Evolutionary conservation across 2,329 filamentous ascomycete species (phyloP), one percentile per base, ranked within the genome.

Genomic region (Fusarium sp.): DNA sequence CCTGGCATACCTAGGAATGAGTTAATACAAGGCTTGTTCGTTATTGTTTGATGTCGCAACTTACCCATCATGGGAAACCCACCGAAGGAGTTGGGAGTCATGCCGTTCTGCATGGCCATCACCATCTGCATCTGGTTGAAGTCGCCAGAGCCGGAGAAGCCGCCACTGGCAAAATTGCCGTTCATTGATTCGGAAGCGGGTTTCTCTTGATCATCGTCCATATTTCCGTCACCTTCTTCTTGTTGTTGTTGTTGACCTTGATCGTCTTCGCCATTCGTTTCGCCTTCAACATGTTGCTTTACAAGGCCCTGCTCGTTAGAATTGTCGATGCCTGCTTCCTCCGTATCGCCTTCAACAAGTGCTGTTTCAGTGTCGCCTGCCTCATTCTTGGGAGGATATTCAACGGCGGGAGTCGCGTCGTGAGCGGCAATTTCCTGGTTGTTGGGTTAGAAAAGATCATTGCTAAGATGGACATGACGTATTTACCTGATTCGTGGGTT

Each of bases 21-120:
- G 58, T 77, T 69, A 81, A 75, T 57, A 53, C 25, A n/a, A 27
- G n/a, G 17, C 9, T 15, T 23, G 7, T 29, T 9, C 17, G 14
- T 21, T 31, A n/a, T 21, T 31, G 11, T n/a, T 21, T 3, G 45
- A 17, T 38, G 17, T 25, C 15, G 36, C 14, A 15, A 82, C 91
- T 73, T 85, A 97, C 93, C 91, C 91, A 97, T 97, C 87, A 94
- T 92, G 49, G 89, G 82, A 71, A 88, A 88, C 58, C 78, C 79
- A 54, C 81, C 80, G 70, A 87, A 88, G 3, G 77, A 77, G 65
- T 78, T 80, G 27, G 80, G 74, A 39, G 79, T 79, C 83, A 88
- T 88, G 66, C 85, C 84, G 70, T 89, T 84, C 76, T 90, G 83
- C 89, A 92, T 84, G 76, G 86, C 80, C 87, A 90, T 89, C 88